Percentiles rank a stretch among this genome's conserved stretches.
Conservation (phyloP, 2,329 filamentous ascomycete genomes). For the Nemania sp. region DNA sequence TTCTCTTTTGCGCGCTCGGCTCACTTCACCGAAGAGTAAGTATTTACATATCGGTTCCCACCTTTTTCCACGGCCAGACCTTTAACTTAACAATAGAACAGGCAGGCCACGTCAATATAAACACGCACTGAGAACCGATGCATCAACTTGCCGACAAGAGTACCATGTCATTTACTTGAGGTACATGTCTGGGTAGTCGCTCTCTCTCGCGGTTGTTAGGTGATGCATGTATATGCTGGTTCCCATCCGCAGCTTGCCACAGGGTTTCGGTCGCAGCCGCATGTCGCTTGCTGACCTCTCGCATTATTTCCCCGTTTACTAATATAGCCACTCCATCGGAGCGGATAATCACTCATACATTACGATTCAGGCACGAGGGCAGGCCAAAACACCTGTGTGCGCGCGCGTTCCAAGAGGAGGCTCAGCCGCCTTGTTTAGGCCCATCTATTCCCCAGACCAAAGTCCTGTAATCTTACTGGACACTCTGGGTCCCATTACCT, state of each 20-base stretch:
- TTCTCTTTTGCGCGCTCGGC: conserved; percentile 6
- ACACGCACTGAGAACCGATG: conserved; percentile 8
- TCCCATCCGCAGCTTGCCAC: conserved; percentile 32
- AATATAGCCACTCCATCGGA: conserved; percentile 28
- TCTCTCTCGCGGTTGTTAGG: conserved; percentile 18
- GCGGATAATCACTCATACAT: conserved; percentile 34
- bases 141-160: conserved; percentile 11
- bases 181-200: conserved; percentile 19
- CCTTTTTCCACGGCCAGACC: not conserved
- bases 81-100: conserved; percentile 13
- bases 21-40: conserved; percentile 24
- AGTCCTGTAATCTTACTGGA: conserved; percentile 29
- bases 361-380: conserved; percentile 3
- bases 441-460: conserved; percentile 20
- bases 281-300: conserved; percentile 31
- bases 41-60: not conserved
- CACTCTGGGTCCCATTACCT: conserved; percentile 4
- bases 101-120: conserved; percentile 8
- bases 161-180: conserved; percentile 12
- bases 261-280: conserved; percentile 36
- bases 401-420: conserved; percentile 22
- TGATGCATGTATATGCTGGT: conserved; percentile 36
- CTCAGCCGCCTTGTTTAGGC: conserved; percentile 21
- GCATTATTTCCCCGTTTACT: conserved; percentile 34
- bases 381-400: not conserved